phyloP scores from a whole-genome alignment of 805 yeast genomes.

The Yamadazyma takamatsuzukensis region DNA sequence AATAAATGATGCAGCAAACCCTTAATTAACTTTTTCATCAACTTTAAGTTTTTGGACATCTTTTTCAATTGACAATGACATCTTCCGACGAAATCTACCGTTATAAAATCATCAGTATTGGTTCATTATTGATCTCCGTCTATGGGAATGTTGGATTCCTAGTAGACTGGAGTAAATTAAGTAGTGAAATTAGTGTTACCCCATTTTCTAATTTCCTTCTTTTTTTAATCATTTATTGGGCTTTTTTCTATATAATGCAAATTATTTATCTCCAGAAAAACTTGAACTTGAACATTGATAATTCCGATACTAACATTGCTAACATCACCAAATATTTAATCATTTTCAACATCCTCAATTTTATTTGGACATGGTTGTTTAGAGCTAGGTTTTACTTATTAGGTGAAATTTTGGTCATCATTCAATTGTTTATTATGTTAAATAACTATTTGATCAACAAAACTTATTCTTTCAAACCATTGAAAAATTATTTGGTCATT shows the following conservation, averaged over 20 bases:
- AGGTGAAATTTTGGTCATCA: slow-evolving; percentile 53
- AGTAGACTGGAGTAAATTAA: slow-evolving; percentile 47
- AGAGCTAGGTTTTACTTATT: slow-evolving; percentile 54
- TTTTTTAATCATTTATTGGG: slow-evolving; percentile 57
- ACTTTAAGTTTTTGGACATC: too few species aligned
- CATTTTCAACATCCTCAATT: slow-evolving; percentile 55
- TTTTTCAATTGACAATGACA: too few species aligned
- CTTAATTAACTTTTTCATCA: too few species aligned
- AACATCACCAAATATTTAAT: slow-evolving; percentile 47
- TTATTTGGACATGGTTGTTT: slow-evolving; percentile 64
- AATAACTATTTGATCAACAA: slow-evolving; percentile 55
- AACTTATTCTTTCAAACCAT: slow-evolving; percentile 53
- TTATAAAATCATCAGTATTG: slow-evolving; percentile 34
- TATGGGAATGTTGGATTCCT: slow-evolving; percentile 56
- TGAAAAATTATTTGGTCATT: slow-evolving; percentile 50
- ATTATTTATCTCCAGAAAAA: slow-evolving; percentile 35
- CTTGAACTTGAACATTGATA: slow-evolving; percentile 12
- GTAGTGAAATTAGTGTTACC: slow-evolving; percentile 55
- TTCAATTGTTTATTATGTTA: slow-evolving; percentile 59
- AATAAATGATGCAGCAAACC: too few species aligned
- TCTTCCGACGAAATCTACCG: slow-evolving; percentile 8
- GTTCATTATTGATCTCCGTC: slow-evolving; percentile 53
- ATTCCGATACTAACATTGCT: slow-evolving; percentile 8
- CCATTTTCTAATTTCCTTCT: slow-evolving; percentile 64
- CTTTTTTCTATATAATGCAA: slow-evolving; percentile 50